Evolutionary conservation across 129 eudicot species (phyloP).

Genomic region (Silybum marianum): DNA sequence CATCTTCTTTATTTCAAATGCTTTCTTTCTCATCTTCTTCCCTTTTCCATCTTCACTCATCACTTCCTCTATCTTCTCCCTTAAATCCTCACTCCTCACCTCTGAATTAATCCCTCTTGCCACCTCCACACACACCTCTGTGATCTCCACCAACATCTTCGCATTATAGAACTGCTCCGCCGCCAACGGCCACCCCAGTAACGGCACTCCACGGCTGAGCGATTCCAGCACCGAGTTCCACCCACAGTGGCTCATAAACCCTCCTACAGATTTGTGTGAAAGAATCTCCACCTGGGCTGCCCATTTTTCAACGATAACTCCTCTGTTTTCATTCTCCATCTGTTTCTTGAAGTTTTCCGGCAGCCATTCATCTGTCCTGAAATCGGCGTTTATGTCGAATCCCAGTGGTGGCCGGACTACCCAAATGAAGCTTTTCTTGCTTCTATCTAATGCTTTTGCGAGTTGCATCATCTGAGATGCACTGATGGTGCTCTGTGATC

Average conservation of each 20-base stretch:
- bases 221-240: slow-evolving; percentile 76
- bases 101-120: slow-evolving; percentile 52
- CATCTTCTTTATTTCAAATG: slow-evolving; percentile 38
- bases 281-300: slow-evolving; percentile 62
- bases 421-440: slow-evolving; percentile 52
- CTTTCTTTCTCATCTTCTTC: slow-evolving; percentile 46
- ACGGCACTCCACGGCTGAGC: slow-evolving; percentile 49
- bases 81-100: slow-evolving; percentile 49
- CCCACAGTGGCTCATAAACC: slow-evolving; percentile 57
- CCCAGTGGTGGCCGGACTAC: slow-evolving; percentile 68
- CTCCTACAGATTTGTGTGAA: slow-evolving; percentile 46
- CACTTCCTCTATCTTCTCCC: slow-evolving; percentile 51
- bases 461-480: slow-evolving; percentile 67
- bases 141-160: slow-evolving; percentile 54
- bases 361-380: slow-evolving; percentile 59
- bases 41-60: slow-evolving; percentile 50
- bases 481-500: slow-evolving; percentile 65
- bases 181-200: slow-evolving; percentile 67
- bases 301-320: slow-evolving; percentile 59
- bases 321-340: slow-evolving; percentile 34
- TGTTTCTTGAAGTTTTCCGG: slow-evolving; percentile 51
- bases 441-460: slow-evolving; percentile 49
- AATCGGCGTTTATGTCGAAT: slow-evolving; percentile 44
- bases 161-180: slow-evolving; percentile 58
- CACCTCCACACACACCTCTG: slow-evolving; percentile 58